Evolutionary conservation across 2,329 filamentous ascomycete species (phyloP).

Genomic region (Fusarium chuoi): DNA sequence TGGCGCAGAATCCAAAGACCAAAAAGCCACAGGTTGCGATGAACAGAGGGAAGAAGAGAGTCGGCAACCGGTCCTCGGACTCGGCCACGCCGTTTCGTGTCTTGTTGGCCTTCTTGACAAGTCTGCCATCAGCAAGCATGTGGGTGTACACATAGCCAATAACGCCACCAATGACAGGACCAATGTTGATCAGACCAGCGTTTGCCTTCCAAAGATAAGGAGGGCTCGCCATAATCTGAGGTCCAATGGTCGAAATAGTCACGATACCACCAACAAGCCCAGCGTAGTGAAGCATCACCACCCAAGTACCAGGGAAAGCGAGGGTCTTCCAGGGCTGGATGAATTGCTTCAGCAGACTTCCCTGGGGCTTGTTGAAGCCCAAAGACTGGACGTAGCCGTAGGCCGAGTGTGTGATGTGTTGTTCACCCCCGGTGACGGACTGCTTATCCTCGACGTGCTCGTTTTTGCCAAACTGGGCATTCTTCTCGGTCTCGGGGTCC

Average conservation of each 20-base stretch:
- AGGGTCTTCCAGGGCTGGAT: conserved; percentile 29
- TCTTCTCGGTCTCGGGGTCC: not conserved
- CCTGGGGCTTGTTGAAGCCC: conserved; percentile 15
- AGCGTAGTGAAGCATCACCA: conserved; percentile 52
- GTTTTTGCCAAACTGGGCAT: not conserved
- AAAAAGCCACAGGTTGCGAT: conserved; percentile 48
- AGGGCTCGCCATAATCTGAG: conserved; percentile 43
- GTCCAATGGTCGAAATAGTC: conserved; percentile 50
- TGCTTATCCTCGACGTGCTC: conserved; percentile 21
- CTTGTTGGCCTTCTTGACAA: conserved; percentile 22
- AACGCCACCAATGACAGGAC: conserved; percentile 46
- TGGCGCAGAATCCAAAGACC: conserved; percentile 52
- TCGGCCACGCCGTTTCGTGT: conserved; percentile 45
- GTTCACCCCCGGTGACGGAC: not conserved
- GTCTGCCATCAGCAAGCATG: conserved; percentile 35
- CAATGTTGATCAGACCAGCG: conserved; percentile 49
- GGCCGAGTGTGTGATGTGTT: not conserved
- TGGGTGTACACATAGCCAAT: conserved; percentile 44
- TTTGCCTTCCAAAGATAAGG: conserved; percentile 51
- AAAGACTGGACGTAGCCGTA: conserved; percentile 18
- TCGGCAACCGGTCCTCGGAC: conserved; percentile 47
- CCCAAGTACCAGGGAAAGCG: conserved; percentile 48
- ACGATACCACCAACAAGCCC: conserved; percentile 50
- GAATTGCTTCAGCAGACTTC: conserved; percentile 1
- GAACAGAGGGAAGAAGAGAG: conserved; percentile 45